phyloP scores from a whole-genome alignment of 345 rosid genomes.

The Melastoma malabathricum region DNA sequence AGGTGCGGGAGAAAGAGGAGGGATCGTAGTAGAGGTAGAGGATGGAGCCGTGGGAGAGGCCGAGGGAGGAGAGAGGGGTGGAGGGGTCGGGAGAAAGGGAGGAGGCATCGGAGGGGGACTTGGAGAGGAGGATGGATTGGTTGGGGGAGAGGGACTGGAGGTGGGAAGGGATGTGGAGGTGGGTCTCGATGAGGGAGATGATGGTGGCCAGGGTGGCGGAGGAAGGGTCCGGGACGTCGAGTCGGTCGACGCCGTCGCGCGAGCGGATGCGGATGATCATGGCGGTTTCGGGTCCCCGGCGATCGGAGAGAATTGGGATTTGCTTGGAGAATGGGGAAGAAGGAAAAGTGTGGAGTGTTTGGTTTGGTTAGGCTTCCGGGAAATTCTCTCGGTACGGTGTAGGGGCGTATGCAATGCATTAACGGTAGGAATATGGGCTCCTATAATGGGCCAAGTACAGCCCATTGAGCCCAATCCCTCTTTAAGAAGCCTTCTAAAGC shows the following conservation, averaged over 20 bases:
- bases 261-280: conserved; percentile 90
- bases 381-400: background rate
- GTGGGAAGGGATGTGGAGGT: conserved; percentile 65
- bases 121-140: conserved; percentile 62
- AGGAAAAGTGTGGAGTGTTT: background rate
- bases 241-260: conserved; percentile 89
- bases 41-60: conserved; percentile 62
- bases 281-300: background rate
- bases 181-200: conserved; percentile 59
- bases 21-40: conserved; percentile 66
- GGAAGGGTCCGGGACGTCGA: conserved; percentile 36
- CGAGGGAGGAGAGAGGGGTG: conserved; percentile 43
- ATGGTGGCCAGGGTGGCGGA: conserved; percentile 45
- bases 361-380: background rate
- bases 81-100: conserved; percentile 40
- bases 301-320: background rate
- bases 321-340: conserved; percentile 3
- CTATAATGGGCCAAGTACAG: no score
- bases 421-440: background rate
- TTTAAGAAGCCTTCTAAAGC: no score
- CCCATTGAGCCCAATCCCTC: no score
- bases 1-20: conserved; percentile 48
- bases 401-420: no score
- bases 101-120: conserved; percentile 35
- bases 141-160: conserved; percentile 71